Base-by-base conservation (phyloP, 1,284 basidiomycete genomes). In the Puccinia triticina region DNA sequence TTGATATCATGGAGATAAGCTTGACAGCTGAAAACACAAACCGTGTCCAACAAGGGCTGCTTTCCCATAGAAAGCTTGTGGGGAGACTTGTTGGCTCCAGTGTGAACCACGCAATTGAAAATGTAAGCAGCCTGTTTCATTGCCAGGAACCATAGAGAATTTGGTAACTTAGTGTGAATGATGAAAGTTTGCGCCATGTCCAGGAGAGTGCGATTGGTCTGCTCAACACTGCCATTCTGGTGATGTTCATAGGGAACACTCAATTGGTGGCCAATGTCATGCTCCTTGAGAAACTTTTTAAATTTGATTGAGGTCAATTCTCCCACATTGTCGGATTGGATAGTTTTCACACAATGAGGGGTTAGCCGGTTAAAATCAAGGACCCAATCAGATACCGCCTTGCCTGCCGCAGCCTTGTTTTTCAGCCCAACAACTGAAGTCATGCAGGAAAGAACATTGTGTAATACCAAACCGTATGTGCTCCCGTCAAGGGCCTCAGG, bases 171-270 rank as follows among this genome's bases (percentile, higher is more conserved):
- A n/a, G n/a, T n/a, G n/a, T n/a, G n/a, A n/a, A n/a, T n/a, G n/a
- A n/a, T n/a, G n/a, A n/a, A 29, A 0, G 69, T 72, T 8, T 40
- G 0, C 0, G 69, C 69, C 32, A 72, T 72, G 8, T 72, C 69
- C 14, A 37, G 43, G 43, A 75, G 34, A 26, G 74, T 40, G 2
- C 74, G 14, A 57, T 76, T 76, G 3, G 57, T 59, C 4, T 57
- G 50, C 34, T 76, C 74, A 8, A 64, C 37, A 1, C 5, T n/a
- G 1, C 74, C 57, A 46, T 76, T 76, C 29, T 76, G 74, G 18
- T 76, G 55, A 34, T 76, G 74, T 23, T 76, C 32, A 61, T 76
- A 76, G 14, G 74, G 74, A 5, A 59, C 32, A 3, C 34, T 10
- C 53, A 59, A n/a, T 26, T 76, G 37, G 29, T 76, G 74, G 18